Evolutionary conservation across 306 rosid genomes (phyloP).

Genomic region (Vigna nakashimae): DNA sequence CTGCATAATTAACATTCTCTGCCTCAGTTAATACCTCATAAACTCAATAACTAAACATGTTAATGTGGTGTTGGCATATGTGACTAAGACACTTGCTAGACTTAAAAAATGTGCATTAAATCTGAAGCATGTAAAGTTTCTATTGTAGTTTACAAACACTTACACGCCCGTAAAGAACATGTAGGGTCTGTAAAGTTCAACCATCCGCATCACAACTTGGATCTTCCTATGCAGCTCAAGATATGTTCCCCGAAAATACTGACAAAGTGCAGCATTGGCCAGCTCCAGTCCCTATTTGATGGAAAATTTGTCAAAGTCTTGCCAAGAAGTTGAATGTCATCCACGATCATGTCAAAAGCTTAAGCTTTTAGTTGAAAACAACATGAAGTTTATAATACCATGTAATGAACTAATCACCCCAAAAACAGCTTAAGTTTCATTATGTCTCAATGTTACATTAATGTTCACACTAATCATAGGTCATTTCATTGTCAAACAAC

Average conservation of each 20-base stretch:
- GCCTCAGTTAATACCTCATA: constrained; percentile 15
- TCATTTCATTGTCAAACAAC: background rate
- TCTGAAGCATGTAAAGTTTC: background rate
- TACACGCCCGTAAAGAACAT: constrained; percentile 84
- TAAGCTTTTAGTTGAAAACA: background rate
- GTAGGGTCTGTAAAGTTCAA: constrained; percentile 79
- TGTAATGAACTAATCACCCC: background rate
- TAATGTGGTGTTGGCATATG: background rate
- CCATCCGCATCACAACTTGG: constrained; percentile 68
- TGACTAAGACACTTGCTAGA: background rate
- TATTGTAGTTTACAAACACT: constrained; percentile 31
- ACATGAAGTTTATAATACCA: background rate
- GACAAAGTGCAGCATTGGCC: constrained; percentile 71
- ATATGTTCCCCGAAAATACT: constrained; percentile 60
- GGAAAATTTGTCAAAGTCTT: background rate
- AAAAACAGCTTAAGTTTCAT: background rate
- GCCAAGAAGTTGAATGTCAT: background rate
- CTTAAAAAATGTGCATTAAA: background rate
- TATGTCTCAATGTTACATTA: background rate
- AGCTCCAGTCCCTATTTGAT: constrained; percentile 64
- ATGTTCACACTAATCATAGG: background rate
- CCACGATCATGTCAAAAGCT: background rate
- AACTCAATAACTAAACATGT: background rate
- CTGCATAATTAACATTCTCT: constrained; percentile 47
- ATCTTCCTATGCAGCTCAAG: constrained; percentile 61